These are phyloP conservation scores for Baudoinia panamericana DNA, from an alignment of 495 filamentous ascomycete genomes.

Conservation along the genomic window DNA sequence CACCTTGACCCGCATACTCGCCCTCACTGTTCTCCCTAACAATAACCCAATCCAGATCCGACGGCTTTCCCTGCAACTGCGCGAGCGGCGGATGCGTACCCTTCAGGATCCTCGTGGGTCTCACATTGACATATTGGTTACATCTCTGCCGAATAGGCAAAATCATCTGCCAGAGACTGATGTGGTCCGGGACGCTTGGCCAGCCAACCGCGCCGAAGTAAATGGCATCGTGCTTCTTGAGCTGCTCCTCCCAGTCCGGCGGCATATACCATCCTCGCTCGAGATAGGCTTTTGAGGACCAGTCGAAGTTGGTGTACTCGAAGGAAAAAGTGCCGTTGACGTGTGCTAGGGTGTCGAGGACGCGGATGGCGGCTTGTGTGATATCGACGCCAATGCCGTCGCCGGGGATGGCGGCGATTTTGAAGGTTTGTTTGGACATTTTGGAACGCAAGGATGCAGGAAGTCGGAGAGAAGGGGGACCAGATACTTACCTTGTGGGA, in stretches of 20 bases:
- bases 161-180: constrained; percentile 31
- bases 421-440: constrained; percentile 22
- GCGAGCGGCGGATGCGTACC: constrained; percentile 26
- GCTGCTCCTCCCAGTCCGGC: constrained; percentile 25
- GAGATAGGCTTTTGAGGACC: constrained; percentile 26
- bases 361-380: constrained; percentile 27
- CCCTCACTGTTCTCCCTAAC: constrained; percentile 32
- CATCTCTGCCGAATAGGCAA: constrained; percentile 31
- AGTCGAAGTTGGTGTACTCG: constrained; percentile 29
- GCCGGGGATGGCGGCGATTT: constrained; percentile 30
- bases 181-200: constrained; percentile 32
- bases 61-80: constrained; percentile 12
- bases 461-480: neutral
- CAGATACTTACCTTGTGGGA: too few species aligned
- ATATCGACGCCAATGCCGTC: constrained; percentile 34
- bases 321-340: constrained; percentile 25
- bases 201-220: constrained; percentile 33
- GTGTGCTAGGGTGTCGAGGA: constrained; percentile 25
- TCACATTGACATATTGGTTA: constrained; percentile 32
- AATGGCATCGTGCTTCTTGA: constrained; percentile 31
- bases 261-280: constrained; percentile 31
- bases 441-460: neutral
- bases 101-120: constrained; percentile 28
- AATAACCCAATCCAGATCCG: constrained; percentile 31
- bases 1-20: constrained; percentile 31